Base-by-base conservation (phyloP, 192 early-diverging fungal genomes). In the Backusella circina region DNA sequence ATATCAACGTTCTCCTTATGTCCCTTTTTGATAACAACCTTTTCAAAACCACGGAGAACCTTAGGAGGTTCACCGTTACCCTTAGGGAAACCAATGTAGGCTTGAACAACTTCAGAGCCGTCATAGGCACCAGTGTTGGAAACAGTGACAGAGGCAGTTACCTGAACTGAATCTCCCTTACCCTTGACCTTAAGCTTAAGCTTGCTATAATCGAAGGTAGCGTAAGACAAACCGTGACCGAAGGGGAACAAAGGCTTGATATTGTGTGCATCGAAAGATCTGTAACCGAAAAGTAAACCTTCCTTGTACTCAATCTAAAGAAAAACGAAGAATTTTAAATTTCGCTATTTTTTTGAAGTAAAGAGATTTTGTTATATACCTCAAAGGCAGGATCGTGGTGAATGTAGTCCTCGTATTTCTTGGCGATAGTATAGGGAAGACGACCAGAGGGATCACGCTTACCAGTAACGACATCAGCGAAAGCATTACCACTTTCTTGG, bases 181-280 rank as follows among this genome's bases (percentile, higher is more conserved):
- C 65, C 65, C 33, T 67, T 67, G 65, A 18, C 12, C 18, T 18
- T 35, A 26, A 75, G 23, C 23, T 68, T 37, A 16, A 88, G 37
- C 13, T 82, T 38, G n/a, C 69, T 71, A 71, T 91, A 92, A 2
- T 51, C 66, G 77, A 91, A 92, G 12, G 23, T 82, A n/a, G 91
- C 84, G 81, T 92, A 92, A 10, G 91, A 92, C 5, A 92, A 75
- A 71, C 90, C 90, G 74, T 84, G 83, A n/a, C 90, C 90, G 74
- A 92, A 92, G 23, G 41, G 74, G 71, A 87, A 91, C 47, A 86
- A 38, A 67, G 90, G 87, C 10, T 66, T 61, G 72, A 90, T 86
- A 28, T 72, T 75, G 21, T 80, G 75, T 21, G 71, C 71, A 65
- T 92, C 85, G 61, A 78, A 74, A 68, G 78, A 82, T 47, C 86